phyloP scores from a whole-genome alignment of 1,284 basidiomycete species.

The Ganoderma boninense region DNA sequence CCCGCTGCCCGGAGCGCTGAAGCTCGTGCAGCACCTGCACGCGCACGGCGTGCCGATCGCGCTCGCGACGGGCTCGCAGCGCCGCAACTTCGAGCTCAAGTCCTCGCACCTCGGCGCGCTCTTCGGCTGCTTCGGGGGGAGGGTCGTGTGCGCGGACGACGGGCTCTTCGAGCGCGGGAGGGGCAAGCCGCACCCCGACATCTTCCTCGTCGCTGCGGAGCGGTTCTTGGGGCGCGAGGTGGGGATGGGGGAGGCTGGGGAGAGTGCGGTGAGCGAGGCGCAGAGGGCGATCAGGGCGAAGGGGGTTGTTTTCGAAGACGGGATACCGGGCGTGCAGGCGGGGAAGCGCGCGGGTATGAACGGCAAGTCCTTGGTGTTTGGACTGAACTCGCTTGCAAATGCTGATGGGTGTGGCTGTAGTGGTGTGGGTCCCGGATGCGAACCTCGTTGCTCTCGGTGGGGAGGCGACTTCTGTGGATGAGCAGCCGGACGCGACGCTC shows the following conservation, averaged over 20 bases:
- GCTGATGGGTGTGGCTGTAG: slow-evolving; percentile 45
- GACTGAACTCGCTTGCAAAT: not conserved
- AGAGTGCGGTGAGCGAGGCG: slow-evolving; percentile 40
- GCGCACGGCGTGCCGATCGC: slow-evolving; percentile 74
- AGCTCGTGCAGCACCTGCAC: slow-evolving; percentile 72
- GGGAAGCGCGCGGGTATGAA: slow-evolving; percentile 83
- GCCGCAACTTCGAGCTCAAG: slow-evolving; percentile 72
- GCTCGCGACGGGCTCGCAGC: slow-evolving; percentile 76
- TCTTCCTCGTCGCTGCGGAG: slow-evolving; percentile 75
- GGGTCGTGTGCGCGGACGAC: slow-evolving; percentile 77
- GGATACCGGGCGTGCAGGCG: slow-evolving; percentile 74
- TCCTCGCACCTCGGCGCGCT: slow-evolving; percentile 56
- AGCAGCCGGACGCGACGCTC: slow-evolving; percentile 16
- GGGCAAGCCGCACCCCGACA: slow-evolving; percentile 80
- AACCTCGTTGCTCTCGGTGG: slow-evolving; percentile 56
- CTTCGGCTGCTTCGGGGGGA: slow-evolving; percentile 66
- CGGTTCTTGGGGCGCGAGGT: slow-evolving; percentile 62
- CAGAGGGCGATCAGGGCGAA: slow-evolving; percentile 58
- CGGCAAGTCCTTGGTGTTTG: slow-evolving; percentile 54
- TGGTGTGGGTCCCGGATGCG: slow-evolving; percentile 81
- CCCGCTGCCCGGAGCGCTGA: slow-evolving; percentile 72
- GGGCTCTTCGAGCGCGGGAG: slow-evolving; percentile 44
- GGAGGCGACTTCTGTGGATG: slow-evolving; percentile 42
- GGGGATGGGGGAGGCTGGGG: slow-evolving; percentile 52
- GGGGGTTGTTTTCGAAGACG: slow-evolving; percentile 83